These are phyloP conservation scores for Leccinum fibrillosum DNA, from an alignment of 768 basidiomycete genomes.

Conservation along the genomic window DNA sequence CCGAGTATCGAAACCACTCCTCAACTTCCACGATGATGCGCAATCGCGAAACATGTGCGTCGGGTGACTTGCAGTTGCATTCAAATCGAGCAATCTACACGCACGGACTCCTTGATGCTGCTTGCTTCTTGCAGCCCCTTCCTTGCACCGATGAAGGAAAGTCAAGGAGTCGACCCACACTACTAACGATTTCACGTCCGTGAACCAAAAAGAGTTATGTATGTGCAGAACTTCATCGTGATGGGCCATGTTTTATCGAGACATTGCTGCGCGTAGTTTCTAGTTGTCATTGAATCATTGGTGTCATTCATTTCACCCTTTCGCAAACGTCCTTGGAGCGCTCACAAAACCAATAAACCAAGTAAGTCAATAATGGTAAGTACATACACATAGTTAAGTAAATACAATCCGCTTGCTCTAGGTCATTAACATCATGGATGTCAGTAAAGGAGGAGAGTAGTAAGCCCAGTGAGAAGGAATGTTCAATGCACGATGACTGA, in stretches of 20 bases:
- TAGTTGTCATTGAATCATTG: no score
- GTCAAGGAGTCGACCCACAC: neutral
- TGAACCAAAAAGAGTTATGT: neutral
- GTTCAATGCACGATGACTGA: neutral
- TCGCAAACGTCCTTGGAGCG: neutral
- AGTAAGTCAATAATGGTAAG: neutral
- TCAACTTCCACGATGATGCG: no score
- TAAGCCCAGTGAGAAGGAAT: neutral
- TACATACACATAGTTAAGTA: neutral
- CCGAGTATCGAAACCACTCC: no score
- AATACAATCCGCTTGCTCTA: neutral
- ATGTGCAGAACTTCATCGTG: no score
- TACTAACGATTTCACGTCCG: neutral
- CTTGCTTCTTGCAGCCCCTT: neutral
- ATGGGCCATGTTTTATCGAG: no score
- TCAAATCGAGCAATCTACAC: neutral
- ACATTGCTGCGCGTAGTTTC: no score
- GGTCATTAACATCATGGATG: neutral
- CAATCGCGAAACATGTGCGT: neutral
- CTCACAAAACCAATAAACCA: neutral
- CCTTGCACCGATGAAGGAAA: neutral
- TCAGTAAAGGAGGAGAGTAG: neutral
- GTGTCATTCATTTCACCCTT: neutral
- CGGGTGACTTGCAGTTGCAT: neutral
- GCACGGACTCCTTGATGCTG: neutral